Conservation (phyloP, 495 filamentous ascomycete genomes). For the Neurospora hispaniola region DNA sequence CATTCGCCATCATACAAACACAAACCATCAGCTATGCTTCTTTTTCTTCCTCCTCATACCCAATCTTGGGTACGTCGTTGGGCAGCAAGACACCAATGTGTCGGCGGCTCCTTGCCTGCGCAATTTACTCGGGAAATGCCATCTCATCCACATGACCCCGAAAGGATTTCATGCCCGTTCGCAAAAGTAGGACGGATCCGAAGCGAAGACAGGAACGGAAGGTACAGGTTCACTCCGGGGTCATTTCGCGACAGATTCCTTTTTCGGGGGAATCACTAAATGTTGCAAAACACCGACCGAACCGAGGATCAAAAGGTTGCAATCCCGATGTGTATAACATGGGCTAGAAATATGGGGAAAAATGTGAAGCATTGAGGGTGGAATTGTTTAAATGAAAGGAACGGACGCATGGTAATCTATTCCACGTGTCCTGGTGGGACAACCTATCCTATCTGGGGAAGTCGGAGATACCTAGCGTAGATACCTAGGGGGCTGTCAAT, state of each 20-base stretch:
- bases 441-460: not conserved
- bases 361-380: not conserved
- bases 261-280: not conserved
- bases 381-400: not conserved
- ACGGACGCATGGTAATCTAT: not conserved
- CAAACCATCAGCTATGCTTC: no score
- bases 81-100: no score
- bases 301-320: not conserved
- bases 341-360: not conserved
- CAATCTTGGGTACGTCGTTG: no score
- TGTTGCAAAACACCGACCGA: not conserved
- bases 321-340: not conserved
- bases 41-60: no score
- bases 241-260: not conserved
- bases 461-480: not conserved
- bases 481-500: not conserved
- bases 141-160: not conserved
- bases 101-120: no score
- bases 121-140: not conserved
- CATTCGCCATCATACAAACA: no score
- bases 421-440: not conserved
- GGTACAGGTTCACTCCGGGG: not conserved
- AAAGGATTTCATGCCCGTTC: not conserved
- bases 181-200: not conserved
- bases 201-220: not conserved